Evolutionary conservation across 257 asterid genomes (phyloP), one percentile per base, ranked within the genome.

Genomic region (Penstemon newberryi): DNA sequence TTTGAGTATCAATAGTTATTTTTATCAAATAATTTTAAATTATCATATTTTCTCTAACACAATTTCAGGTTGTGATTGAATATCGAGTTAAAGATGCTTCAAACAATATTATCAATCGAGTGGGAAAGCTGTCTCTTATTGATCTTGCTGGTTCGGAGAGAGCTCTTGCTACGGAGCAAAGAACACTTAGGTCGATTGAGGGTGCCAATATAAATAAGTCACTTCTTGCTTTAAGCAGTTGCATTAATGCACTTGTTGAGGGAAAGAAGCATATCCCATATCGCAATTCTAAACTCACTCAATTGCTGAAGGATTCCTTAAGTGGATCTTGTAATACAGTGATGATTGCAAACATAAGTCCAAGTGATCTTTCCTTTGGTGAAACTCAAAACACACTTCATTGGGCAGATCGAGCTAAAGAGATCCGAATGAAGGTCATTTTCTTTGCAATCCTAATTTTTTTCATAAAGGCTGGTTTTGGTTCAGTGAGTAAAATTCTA

Each of bases 141-240:
- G 92, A 86, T 75, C 89, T 86, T 75, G 92, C 92, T 49, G 89
- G 92, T 61, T 86, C 92, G n/a, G 92, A 86, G 81, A 81, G 92
- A 86, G 92, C 92, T 66, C 80, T 86, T 51, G 87, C 92, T 18
- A 86, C 89, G 15, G 92, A 86, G 65, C 89, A 86, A 72, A 80
- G 86, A 72, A 86, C 89, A 18, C 79, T 86, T 33, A 83, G 92
- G 71, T 86, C 92, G 38, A 86, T 86, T 36, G 92, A 86, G 65
- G 92, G 89, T 44, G 92, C 92, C 66, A 86, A 86, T 71, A 86
- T 83, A 58, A 86, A 83, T 61, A 81, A 72, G 69, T 86, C 92
- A 46, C 87, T 86, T 9, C 89, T 86, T 13, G 92, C 92, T 15
- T 64, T 86, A 39, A 86, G 92, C 81, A 86, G 89, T 82, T 86